phyloP scores from a whole-genome alignment of 352 stramenopile species.

The Phytophthora cryptogea region DNA sequence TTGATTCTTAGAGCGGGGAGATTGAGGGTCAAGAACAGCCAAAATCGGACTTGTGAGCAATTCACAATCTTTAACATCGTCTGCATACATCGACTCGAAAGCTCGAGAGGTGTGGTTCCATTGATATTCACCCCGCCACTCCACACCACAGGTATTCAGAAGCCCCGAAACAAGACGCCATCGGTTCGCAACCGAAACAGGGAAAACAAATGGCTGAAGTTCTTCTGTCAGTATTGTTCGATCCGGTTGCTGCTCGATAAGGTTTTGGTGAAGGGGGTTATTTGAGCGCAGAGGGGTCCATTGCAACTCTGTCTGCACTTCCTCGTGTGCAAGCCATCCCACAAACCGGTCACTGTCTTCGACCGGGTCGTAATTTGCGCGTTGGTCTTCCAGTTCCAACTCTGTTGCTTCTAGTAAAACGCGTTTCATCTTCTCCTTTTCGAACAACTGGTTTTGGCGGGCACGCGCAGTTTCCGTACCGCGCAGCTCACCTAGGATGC shows the following conservation, averaged over 20 bases:
- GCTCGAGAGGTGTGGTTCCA: slow-evolving; percentile 18
- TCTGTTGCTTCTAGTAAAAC: slow-evolving; percentile 21
- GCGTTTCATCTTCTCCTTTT: slow-evolving; percentile 40
- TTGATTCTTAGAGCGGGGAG: slow-evolving; percentile 6
- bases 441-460: slow-evolving; percentile 31
- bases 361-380: slow-evolving; percentile 45
- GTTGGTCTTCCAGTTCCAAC: slow-evolving; percentile 58
- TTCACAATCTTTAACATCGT: slow-evolving; percentile 42
- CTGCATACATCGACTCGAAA: slow-evolving; percentile 38
- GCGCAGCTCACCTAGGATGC: slow-evolving; percentile 73
- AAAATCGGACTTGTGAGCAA: slow-evolving; percentile 49
- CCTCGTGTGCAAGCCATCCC: slow-evolving; percentile 49
- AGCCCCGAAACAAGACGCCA: slow-evolving; percentile 43
- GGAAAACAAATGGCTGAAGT: slow-evolving; percentile 79
- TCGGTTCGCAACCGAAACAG: slow-evolving; percentile 38
- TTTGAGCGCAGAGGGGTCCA: slow-evolving; percentile 61
- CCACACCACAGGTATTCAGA: slow-evolving; percentile 54
- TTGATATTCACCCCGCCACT: slow-evolving; percentile 25
- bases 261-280: slow-evolving; percentile 44
- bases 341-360: slow-evolving; percentile 44
- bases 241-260: slow-evolving; percentile 71
- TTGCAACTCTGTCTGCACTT: slow-evolving; percentile 44
- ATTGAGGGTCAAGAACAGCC: slow-evolving; percentile 38
- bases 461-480: slow-evolving; percentile 44
- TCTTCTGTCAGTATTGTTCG: slow-evolving; percentile 72